Evolutionary conservation across 345 rosid genomes (phyloP).

Genomic region (Fremontodendron californicum): DNA sequence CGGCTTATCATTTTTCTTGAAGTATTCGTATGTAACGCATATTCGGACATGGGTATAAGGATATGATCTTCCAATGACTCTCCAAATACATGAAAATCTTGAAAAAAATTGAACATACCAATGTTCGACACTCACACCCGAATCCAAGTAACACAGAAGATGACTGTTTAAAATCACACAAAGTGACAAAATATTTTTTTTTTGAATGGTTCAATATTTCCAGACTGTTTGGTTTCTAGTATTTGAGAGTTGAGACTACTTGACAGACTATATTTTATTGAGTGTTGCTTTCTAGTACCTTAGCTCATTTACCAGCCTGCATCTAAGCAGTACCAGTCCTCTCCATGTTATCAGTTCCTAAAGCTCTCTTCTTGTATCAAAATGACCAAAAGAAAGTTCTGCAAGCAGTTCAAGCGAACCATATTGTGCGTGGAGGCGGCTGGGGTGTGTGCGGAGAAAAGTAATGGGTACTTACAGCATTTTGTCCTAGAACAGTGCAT

Average conservation of each 20-base stretch:
- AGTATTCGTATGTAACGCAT: too few relatives aligned
- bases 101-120: too few relatives aligned
- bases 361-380: background rate
- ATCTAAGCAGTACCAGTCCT: background rate
- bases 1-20: too few relatives aligned
- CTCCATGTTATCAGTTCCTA: background rate
- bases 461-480: constrained; percentile 60
- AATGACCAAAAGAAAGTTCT: too few relatives aligned
- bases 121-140: too few relatives aligned
- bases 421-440: background rate
- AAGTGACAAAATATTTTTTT: background rate
- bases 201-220: background rate
- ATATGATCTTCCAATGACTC: too few relatives aligned
- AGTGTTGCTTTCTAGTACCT: background rate
- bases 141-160: too few relatives aligned
- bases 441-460: background rate
- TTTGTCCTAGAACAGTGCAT: constrained; percentile 96
- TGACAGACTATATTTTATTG: background rate
- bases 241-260: background rate
- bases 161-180: background rate
- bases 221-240: background rate
- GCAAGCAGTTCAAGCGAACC: background rate
- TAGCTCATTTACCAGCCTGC: background rate
- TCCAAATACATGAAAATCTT: too few relatives aligned
- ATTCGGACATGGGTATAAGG: too few relatives aligned